Conservation (phyloP, 805 yeast species). For the Pichia thaimueangensis region DNA sequence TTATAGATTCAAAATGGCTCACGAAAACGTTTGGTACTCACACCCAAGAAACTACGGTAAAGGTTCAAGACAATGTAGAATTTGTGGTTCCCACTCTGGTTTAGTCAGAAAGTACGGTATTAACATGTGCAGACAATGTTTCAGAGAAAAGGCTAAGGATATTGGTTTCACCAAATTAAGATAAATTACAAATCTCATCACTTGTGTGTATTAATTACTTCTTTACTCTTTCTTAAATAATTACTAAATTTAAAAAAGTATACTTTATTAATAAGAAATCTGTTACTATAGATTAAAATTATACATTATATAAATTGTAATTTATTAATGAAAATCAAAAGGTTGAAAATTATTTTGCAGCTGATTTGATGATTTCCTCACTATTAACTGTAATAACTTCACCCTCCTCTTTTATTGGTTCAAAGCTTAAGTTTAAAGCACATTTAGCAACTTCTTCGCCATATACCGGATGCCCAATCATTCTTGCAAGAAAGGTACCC, state of each 20-base stretch:
- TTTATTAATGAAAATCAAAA: too few relatives aligned
- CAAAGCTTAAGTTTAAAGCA: conserved; percentile 25
- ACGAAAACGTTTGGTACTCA: conserved; percentile 99
- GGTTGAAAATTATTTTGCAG: conserved; percentile 5
- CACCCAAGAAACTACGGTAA: conserved; percentile 99
- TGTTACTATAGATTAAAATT: too few relatives aligned
- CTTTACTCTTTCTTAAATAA: too few relatives aligned
- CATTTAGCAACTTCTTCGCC: conserved; percentile 63
- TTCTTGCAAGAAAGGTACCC: conserved; percentile 29
- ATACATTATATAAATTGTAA: too few relatives aligned
- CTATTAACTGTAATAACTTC: conserved; percentile 22
- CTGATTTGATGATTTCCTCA: conserved; percentile 20
- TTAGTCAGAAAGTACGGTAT: conserved; percentile 99
- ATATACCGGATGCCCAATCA: conserved; percentile 40
- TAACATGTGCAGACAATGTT: conserved; percentile 99
- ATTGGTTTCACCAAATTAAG: conserved; percentile 99
- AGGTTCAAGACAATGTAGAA: conserved; percentile 99
- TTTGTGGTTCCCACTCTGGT: conserved; percentile 98
- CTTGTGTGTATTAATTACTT: too few relatives aligned
- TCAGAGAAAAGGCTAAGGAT: conserved; percentile 99
- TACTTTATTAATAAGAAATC: too few relatives aligned
- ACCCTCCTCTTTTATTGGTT: conserved; percentile 20
- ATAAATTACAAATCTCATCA: too few relatives aligned
- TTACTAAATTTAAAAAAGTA: too few relatives aligned
- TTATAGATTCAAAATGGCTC: conserved; percentile 76